These are phyloP conservation scores for Potentilla sterilis DNA, from an alignment of 306 rosid species.

Conservation along the genomic window DNA sequence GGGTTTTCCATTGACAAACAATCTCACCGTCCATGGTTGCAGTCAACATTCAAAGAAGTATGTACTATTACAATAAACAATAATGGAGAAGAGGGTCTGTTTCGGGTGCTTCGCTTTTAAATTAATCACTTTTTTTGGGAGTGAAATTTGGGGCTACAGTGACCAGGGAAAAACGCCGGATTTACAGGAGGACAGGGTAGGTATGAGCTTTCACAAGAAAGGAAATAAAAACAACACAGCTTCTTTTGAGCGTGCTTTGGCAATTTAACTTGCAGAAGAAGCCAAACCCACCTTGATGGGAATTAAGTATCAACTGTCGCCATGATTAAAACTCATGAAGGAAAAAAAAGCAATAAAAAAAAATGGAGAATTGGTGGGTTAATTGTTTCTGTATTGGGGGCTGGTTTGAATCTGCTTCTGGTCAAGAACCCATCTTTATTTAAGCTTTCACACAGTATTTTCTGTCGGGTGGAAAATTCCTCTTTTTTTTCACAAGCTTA, in stretches of 20 bases:
- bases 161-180: conserved; percentile 43
- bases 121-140: too few species aligned
- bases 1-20: conserved; percentile 16
- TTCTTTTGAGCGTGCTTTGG: conserved; percentile 8
- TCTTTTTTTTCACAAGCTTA: conserved; percentile 13
- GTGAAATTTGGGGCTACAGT: conserved; percentile 4
- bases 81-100: neutral
- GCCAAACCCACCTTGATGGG: conserved; percentile 27
- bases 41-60: conserved; percentile 24
- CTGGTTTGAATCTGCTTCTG: conserved; percentile 38
- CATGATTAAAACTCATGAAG: neutral
- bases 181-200: conserved; percentile 29
- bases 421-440: conserved; percentile 42
- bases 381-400: conserved; percentile 1
- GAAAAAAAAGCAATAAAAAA: neutral
- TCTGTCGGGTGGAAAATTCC: conserved; percentile 62
- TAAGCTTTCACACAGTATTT: conserved; percentile 62
- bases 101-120: conserved; percentile 1
- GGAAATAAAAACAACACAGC: neutral
- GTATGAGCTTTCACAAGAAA: conserved; percentile 29
- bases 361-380: conserved; percentile 1
- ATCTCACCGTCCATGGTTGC: conserved; percentile 12
- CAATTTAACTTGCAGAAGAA: conserved; percentile 44
- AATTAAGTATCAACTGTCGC: conserved; percentile 18
- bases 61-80: neutral